phyloP scores from a whole-genome alignment of 2,329 filamentous ascomycete genomes.

The Aspergillus fumigatus region DNA sequence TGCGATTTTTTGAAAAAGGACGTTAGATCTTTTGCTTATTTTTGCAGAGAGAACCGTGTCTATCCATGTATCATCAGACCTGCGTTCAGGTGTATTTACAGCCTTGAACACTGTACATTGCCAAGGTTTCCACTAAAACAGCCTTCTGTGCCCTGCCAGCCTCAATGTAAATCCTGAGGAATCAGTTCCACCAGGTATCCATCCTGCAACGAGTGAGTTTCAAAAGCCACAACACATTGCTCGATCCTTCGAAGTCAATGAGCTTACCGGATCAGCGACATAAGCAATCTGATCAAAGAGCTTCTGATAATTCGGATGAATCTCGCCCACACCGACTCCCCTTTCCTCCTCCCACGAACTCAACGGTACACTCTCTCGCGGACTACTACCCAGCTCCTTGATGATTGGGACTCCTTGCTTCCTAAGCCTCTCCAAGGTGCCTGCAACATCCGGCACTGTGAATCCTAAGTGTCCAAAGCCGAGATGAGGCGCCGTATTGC shows the following conservation, averaged over 20 bases:
- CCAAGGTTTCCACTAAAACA: background rate
- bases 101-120: background rate
- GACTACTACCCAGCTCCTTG: slow-evolving; percentile 31
- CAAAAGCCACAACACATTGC: background rate
- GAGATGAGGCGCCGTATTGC: slow-evolving; percentile 31
- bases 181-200: slow-evolving; percentile 33
- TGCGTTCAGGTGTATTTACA: slow-evolving; percentile 6
- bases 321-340: slow-evolving; percentile 28
- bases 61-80: background rate
- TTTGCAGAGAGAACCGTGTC: background rate
- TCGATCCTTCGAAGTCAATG: background rate
- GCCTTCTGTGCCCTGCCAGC: too few species aligned
- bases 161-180: slow-evolving; percentile 23
- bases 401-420: slow-evolving; percentile 27
- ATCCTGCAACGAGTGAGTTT: slow-evolving; percentile 19
- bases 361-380: slow-evolving; percentile 27
- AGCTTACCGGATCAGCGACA: slow-evolving; percentile 37
- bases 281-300: slow-evolving; percentile 35
- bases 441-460: slow-evolving; percentile 33
- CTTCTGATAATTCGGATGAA: slow-evolving; percentile 31
- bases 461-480: slow-evolving; percentile 39
- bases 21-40: background rate
- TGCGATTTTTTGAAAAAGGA: background rate
- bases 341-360: slow-evolving; percentile 31
- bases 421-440: slow-evolving; percentile 26